Conservation (phyloP, 2,329 filamentous ascomycete genomes). For the Aspergillus udagawae region DNA sequence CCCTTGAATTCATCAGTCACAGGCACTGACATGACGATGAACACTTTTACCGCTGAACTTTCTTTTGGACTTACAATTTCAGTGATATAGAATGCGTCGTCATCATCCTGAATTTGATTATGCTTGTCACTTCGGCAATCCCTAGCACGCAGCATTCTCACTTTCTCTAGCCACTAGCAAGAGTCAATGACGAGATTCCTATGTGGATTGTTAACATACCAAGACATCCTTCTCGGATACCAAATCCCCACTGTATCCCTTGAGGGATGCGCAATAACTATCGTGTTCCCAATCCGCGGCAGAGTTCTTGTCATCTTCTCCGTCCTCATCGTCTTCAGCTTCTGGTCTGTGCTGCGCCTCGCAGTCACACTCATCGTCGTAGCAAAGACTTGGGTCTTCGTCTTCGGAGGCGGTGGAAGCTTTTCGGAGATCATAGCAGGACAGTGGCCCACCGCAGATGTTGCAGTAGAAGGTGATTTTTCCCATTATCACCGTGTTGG, state of each 20-base stretch:
- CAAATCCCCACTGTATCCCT: background rate
- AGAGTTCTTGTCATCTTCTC: background rate
- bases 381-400: background rate
- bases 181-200: background rate
- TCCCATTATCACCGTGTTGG: background rate
- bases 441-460: constrained; percentile 4
- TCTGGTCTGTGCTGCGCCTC: background rate
- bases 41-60: background rate
- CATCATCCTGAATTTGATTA: background rate
- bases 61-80: background rate
- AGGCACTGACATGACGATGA: background rate
- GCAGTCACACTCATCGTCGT: background rate
- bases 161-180: background rate
- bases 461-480: constrained; percentile 1
- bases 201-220: background rate
- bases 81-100: background rate
- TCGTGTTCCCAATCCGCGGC: background rate
- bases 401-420: background rate
- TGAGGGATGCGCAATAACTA: background rate
- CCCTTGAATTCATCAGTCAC: background rate
- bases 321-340: background rate
- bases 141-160: background rate
- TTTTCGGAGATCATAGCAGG: background rate
- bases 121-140: background rate
- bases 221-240: background rate